Evolutionary conservation across 2,329 filamentous ascomycete species (phyloP).

Genomic region (Neonectria faginata): DNA sequence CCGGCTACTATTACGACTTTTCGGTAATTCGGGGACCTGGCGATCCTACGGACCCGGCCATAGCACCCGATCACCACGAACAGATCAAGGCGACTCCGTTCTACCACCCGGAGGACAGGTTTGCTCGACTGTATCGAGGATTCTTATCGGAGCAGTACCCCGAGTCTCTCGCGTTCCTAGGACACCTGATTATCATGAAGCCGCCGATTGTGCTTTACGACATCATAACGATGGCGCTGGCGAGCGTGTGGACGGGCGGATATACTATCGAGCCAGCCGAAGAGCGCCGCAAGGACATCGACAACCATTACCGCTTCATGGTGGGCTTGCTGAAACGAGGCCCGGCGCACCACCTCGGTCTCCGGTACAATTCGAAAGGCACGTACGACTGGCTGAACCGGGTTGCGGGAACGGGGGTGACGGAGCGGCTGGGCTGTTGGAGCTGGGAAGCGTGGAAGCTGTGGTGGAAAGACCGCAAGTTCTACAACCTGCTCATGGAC

Average conservation of each 20-base stretch:
- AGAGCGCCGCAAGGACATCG: slow-evolving; percentile 46
- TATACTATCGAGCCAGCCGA: slow-evolving; percentile 35
- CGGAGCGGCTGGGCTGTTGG: slow-evolving; percentile 53
- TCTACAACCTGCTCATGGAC: slow-evolving; percentile 56
- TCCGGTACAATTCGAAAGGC: slow-evolving; percentile 35
- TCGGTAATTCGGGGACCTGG: slow-evolving; percentile 46
- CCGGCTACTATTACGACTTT: slow-evolving; percentile 49
- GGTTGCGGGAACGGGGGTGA: slow-evolving; percentile 57
- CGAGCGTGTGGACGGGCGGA: slow-evolving; percentile 44
- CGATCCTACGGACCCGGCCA: slow-evolving; percentile 42
- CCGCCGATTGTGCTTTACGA: slow-evolving; percentile 47
- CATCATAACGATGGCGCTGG: slow-evolving; percentile 48
- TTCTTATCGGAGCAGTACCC: slow-evolving; percentile 50
- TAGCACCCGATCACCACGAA: slow-evolving; percentile 44
- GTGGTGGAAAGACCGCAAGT: slow-evolving; percentile 55
- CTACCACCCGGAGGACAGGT: slow-evolving; percentile 38
- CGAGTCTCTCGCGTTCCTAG: slow-evolving; percentile 48
- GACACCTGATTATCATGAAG: slow-evolving; percentile 42
- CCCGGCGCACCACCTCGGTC: slow-evolving; percentile 43
- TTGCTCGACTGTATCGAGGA: slow-evolving; percentile 47
- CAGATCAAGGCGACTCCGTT: slow-evolving; percentile 39
- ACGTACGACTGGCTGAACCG: slow-evolving; percentile 54
- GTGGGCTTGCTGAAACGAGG: slow-evolving; percentile 39
- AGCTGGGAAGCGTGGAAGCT: slow-evolving; percentile 56
- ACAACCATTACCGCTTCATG: slow-evolving; percentile 44